Base-by-base conservation (phyloP, 2,329 filamentous ascomycete species). In the Fusarium stilboides region DNA sequence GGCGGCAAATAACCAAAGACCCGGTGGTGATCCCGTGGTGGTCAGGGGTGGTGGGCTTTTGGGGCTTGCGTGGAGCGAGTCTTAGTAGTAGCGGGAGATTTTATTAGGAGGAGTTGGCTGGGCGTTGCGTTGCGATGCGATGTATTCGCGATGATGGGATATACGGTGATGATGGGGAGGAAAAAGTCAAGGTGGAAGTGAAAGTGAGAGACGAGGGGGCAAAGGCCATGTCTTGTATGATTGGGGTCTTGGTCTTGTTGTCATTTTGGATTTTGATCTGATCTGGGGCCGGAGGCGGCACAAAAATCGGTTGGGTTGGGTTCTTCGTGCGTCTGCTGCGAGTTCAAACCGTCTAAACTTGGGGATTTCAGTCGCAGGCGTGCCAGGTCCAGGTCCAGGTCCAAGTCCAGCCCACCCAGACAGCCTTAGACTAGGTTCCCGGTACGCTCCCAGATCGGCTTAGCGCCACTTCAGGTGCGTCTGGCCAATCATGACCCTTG, bases 201-300 rank as follows among this genome's bases (percentile, higher is more conserved):
- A 74, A 73, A 62, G 70, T 68, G 72, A 70, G 74, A 63, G 70
- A 46, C 55, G 52, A 66, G 70, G 67, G 70, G 74, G 76, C 36
- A 60, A 65, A 76, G 74, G 75, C 70, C 72, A 70, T 79, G 77
- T 79, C 78, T 79, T 75, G 77, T 75, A 75, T 71, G 73, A 70
- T 77, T 78, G 75, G 76, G 76, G 77, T 68, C 73, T 77, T 80
- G 76, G 78, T 79, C 76, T 80, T 76, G 80, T 80, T 78, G 77
- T 78, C 76, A 77, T 75, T 77, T 78, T 80, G 52, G 61, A 70
- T 75, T 78, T 59, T 77, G 77, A 76, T 78, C 68, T 63, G 70
- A 76, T 77, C 63, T 77, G 77, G 78, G 77, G 77, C 77, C 74
- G 56, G 75, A 77, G 78, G 78, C 78, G 77, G 78, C 78, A 76